A percentile compares a stretch with the other conserved stretches of the same genome.
These are phyloP conservation scores for Coniochaeta prunicola DNA, from an alignment of 2,329 filamentous ascomycete species.

Conservation along the genomic window DNA sequence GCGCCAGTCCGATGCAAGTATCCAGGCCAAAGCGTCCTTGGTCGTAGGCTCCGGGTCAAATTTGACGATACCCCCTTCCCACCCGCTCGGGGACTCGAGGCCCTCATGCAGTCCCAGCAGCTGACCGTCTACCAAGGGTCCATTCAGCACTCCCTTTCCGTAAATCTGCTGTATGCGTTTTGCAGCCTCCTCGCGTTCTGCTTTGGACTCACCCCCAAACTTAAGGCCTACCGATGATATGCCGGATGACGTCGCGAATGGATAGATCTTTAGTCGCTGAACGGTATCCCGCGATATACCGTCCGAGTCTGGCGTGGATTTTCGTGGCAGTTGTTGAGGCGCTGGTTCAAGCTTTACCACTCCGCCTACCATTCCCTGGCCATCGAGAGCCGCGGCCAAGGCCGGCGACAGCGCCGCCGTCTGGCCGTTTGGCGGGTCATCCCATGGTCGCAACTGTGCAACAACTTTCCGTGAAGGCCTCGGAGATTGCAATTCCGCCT, in stretches of 20 bases:
- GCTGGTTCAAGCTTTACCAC: conserved; percentile 84
- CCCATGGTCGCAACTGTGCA: conserved; percentile 70
- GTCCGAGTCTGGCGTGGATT: conserved; percentile 36
- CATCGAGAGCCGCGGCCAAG: conserved; percentile 67
- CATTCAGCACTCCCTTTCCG: conserved; percentile 63
- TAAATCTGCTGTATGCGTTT: conserved; percentile 69
- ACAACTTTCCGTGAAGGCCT: conserved; percentile 63
- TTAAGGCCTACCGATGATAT: conserved; percentile 61
- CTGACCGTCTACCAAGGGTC: conserved; percentile 85
- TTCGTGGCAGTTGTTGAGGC: conserved; percentile 60
- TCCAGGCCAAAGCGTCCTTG: conserved; percentile 57
- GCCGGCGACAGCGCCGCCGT: conserved; percentile 72
- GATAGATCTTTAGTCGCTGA: conserved; percentile 67
- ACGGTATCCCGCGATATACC: conserved; percentile 31
- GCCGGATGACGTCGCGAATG: conserved; percentile 56
- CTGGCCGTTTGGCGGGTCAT: conserved; percentile 76
- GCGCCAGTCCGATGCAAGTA: conserved; percentile 69
- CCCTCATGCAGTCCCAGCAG: conserved; percentile 55
- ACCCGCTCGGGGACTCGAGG: conserved; percentile 50
- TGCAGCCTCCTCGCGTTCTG: conserved; percentile 70
- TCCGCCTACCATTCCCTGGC: conserved; percentile 70
- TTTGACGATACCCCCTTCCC: conserved; percentile 77
- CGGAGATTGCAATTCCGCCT: conserved; percentile 41
- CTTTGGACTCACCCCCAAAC: conserved; percentile 82
- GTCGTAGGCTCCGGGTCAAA: conserved; percentile 54